Percentiles rank a stretch among this genome's conserved stretches.
These are phyloP conservation scores for Yamadazyma mexicana DNA, from an alignment of 1,139 yeast species.

Conservation along the genomic window DNA sequence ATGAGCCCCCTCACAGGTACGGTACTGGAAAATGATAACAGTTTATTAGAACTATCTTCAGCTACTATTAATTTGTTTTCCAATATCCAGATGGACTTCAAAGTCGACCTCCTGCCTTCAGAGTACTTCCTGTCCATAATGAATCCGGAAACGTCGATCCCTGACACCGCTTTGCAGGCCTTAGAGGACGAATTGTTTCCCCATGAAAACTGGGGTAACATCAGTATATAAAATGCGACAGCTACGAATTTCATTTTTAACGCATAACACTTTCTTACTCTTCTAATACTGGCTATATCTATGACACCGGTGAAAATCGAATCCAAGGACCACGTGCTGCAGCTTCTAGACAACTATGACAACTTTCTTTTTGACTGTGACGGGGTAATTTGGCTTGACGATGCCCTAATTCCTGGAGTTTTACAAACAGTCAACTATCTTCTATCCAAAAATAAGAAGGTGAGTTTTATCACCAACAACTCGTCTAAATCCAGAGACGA, in stretches of 20 bases:
- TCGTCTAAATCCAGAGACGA: conserved; percentile 36
- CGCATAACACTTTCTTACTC: no score
- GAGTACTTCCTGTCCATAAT: neutral
- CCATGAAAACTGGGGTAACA: neutral
- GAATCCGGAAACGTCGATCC: neutral
- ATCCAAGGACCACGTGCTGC: conserved; percentile 45
- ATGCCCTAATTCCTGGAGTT: conserved; percentile 68
- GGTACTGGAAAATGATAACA: neutral
- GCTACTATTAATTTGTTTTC: conserved; percentile 2
- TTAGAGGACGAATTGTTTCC: conserved; percentile 1
- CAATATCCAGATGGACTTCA: neutral
- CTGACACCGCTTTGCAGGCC: neutral
- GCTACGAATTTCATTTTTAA: no score
- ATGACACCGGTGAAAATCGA: conserved; percentile 21
- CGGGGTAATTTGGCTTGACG: conserved; percentile 90
- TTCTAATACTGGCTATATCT: neutral
- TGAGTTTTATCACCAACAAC: conserved; percentile 42
- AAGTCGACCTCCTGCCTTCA: neutral
- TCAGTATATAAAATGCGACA: neutral
- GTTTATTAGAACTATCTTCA: neutral
- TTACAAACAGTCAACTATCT: conserved; percentile 63
- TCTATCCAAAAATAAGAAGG: conserved; percentile 33
- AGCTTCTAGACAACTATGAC: conserved; percentile 65
- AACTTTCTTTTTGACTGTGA: conserved; percentile 92
- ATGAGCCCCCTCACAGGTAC: neutral